Conservation (phyloP, 2,329 filamentous ascomycete genomes). For the Trichoderma brevicompactum region DNA sequence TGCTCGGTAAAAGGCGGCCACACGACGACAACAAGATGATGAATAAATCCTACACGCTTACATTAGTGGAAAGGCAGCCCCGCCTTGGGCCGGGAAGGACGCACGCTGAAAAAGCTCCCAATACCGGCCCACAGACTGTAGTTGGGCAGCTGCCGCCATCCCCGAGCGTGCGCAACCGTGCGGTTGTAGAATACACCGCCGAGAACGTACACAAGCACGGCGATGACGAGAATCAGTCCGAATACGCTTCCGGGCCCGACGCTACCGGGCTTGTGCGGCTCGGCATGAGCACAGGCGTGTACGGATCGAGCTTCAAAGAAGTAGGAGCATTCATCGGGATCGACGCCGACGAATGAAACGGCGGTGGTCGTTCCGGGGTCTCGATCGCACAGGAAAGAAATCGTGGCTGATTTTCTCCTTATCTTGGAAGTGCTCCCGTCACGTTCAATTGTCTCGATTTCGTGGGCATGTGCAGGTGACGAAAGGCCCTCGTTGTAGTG, state of each 20-base stretch:
- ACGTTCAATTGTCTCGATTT: conserved; percentile 39
- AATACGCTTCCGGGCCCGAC: conserved; percentile 78
- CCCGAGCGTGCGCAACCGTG: conserved; percentile 89
- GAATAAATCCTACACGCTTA: conserved; percentile 61
- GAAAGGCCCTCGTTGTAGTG: not conserved
- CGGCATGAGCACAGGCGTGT: conserved; percentile 73
- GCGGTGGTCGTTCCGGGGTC: conserved; percentile 73
- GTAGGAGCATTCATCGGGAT: conserved; percentile 90
- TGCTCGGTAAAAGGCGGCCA: conserved; percentile 65
- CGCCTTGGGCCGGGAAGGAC: conserved; percentile 42
- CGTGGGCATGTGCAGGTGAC: conserved; percentile 23
- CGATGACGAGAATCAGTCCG: conserved; percentile 77
- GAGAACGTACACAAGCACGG: conserved; percentile 84
- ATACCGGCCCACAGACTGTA: conserved; percentile 91
- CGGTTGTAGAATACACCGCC: conserved; percentile 96
- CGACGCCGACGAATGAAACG: conserved; percentile 80
- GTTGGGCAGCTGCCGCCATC: conserved; percentile 95
- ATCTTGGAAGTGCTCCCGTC: conserved; percentile 35
- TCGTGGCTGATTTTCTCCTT: conserved; percentile 77
- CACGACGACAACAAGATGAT: conserved; percentile 72
- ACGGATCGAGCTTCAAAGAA: conserved; percentile 90
- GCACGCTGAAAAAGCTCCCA: conserved; percentile 75
- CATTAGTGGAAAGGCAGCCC: conserved; percentile 39
- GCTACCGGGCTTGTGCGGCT: conserved; percentile 73
- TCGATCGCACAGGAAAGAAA: conserved; percentile 91